Base-by-base conservation (phyloP, 2,329 filamentous ascomycete genomes). In the Penicillium capsulatum region DNA sequence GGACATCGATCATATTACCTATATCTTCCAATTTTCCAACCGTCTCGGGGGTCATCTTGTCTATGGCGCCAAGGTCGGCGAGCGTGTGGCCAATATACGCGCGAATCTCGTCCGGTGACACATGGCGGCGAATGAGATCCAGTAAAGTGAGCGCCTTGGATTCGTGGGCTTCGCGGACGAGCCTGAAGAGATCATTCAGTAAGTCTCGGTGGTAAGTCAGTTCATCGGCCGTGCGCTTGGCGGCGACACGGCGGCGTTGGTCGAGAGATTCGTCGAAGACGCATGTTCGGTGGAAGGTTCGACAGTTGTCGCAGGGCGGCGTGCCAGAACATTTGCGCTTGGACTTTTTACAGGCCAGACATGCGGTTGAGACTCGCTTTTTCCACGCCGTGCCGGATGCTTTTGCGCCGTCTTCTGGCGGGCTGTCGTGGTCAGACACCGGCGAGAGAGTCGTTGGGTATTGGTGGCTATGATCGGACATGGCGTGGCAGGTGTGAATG, bases 211-310 rank as follows among this genome's bases (percentile, higher is more conserved):
- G 63, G 34, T 67, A 64, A 33, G 54, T 55, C 11, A 68, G 53
- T 44, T 68, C 65, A 34, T 67, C 62, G 2, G 65, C 55, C 3
- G 65, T 67, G 7, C 64, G 55, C 42, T 68, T 69, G 7, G 61
- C 62, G 1, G 61, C 63, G 13, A 67, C 62, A 13, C 66, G 61
- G 3, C 65, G 62, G 8, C 66, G 60, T 7, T 77, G 77, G 39
- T 82, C 74, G 22, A 75, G 71, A 1, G 76, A 76, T 56, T 79
- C 75, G 54, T 84, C 80, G 55, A 81, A 75, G 17, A 82, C 70
- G 3, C 66, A 69, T 24, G 56, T 52, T 19, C 59, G 49, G 15
- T 58, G 55, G 34, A 61, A 64, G 19, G 59, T 43, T 22, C 57
- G 53, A 45, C 66, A 69, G 34, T 66, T 66, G 16, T 64, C 54